Percentiles rank a stretch among this genome's conserved stretches.
Conservation (phyloP, 768 basidiomycete genomes). For the Tulasnella sp. region DNA sequence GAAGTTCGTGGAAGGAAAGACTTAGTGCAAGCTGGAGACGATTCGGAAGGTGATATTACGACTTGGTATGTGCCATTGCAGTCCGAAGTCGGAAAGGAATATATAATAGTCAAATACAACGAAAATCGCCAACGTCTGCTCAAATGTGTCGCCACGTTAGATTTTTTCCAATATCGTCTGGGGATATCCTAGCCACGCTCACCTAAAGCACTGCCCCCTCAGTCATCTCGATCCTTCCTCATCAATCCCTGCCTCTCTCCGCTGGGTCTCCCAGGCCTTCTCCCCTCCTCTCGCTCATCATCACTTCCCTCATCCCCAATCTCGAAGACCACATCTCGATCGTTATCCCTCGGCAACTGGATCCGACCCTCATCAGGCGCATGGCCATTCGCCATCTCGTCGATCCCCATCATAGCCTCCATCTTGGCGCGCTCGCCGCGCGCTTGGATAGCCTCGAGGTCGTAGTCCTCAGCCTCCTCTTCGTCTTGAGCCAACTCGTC, state of each 20-base stretch:
- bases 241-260: constrained; percentile 3
- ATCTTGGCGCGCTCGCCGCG: constrained; percentile 30
- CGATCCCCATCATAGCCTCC: constrained; percentile 34
- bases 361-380: constrained; percentile 53
- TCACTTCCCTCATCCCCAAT: constrained; percentile 73
- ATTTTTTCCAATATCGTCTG: not conserved
- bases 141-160: not conserved
- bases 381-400: constrained; percentile 54
- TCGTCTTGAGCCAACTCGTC: constrained; percentile 95
- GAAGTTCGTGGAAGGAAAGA: not conserved
- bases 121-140: not conserved
- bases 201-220: not conserved
- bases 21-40: not conserved
- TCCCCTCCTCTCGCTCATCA: constrained; percentile 48
- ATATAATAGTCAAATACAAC: not conserved
- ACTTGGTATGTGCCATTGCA: not conserved
- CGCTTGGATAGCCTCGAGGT: constrained; percentile 60
- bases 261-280: constrained; percentile 20
- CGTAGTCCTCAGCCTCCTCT: constrained; percentile 87
- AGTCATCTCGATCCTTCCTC: not conserved
- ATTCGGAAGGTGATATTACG: not conserved
- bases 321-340: constrained; percentile 77
- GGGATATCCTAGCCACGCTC: not conserved
- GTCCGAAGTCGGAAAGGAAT: not conserved
- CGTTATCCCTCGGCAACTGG: constrained; percentile 35